These are phyloP conservation scores for Dichomitus squalens DNA, from an alignment of 1,284 basidiomycete genomes.

Conservation along the genomic window DNA sequence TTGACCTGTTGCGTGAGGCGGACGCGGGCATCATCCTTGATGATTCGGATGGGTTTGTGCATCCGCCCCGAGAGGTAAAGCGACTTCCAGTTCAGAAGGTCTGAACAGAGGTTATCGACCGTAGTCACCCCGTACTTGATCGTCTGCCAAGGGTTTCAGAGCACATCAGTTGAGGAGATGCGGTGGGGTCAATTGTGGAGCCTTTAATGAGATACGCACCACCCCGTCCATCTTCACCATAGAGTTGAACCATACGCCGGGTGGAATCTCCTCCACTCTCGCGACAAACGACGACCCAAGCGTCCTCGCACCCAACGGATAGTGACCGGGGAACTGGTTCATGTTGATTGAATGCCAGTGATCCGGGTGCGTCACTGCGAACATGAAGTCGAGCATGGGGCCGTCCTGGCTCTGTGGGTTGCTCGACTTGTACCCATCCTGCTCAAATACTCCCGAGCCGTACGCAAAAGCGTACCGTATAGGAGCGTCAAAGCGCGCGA, in stretches of 20 bases:
- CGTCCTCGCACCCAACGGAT: conserved; percentile 82
- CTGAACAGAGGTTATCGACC: conserved; percentile 85
- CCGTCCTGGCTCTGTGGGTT: conserved; percentile 34
- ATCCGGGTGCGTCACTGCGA: conserved; percentile 88
- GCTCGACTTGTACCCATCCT: conserved; percentile 64
- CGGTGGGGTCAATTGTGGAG: not conserved
- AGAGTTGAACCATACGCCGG: conserved; percentile 95
- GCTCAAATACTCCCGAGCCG: conserved; percentile 92
- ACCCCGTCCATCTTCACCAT: conserved; percentile 83
- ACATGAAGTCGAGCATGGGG: conserved; percentile 95
- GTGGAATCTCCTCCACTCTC: conserved; percentile 77
- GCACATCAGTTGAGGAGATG: conserved; percentile 7
- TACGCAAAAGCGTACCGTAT: conserved; percentile 94
- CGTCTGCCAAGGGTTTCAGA: conserved; percentile 48
- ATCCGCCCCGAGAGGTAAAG: conserved; percentile 95
- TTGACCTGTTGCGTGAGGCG: conserved; percentile 92
- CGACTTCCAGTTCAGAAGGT: conserved; percentile 91
- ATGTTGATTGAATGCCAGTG: conserved; percentile 98
- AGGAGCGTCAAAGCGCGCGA: conserved; percentile 79
- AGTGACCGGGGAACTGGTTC: conserved; percentile 87
- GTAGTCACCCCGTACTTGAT: conserved; percentile 99
- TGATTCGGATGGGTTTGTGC: conserved; percentile 94
- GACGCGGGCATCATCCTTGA: conserved; percentile 88
- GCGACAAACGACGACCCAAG: conserved; percentile 81
- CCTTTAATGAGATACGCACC: conserved; percentile 51